A percentile compares a stretch with the other conserved stretches of the same genome.
Conservation (phyloP, 768 basidiomycete species). For the Mycena albidolilacea region DNA sequence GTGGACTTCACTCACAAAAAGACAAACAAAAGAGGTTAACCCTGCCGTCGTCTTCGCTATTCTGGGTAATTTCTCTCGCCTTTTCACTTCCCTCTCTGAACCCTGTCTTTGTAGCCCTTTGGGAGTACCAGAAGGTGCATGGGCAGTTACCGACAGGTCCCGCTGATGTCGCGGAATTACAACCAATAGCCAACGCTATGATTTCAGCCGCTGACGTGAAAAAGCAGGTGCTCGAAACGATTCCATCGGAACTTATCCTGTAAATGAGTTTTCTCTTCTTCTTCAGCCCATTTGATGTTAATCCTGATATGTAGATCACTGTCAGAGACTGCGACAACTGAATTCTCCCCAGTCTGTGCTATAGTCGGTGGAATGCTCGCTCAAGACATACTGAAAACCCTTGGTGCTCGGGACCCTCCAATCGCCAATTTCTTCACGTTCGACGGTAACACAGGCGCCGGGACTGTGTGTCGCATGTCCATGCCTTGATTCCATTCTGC, state of each 20-base stretch:
- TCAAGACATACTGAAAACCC: conserved; percentile 93
- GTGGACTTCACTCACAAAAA: conserved; percentile 80
- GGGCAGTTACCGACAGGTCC: conserved; percentile 70
- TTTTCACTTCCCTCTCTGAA: conserved; percentile 11
- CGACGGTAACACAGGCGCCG: conserved; percentile 86
- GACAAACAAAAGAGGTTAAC: conserved; percentile 88
- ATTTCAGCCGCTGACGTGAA: conserved; percentile 78
- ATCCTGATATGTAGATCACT: conserved; percentile 66
- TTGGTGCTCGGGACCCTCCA: conserved; percentile 92
- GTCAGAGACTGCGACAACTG: conserved; percentile 78
- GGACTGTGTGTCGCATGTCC: conserved; percentile 72
- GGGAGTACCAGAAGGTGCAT: conserved; percentile 83
- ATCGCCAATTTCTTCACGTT: conserved; percentile 94
- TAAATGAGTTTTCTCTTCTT: conserved; percentile 52
- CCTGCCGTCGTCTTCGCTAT: conserved; percentile 80
- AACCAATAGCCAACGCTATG: conserved; percentile 74
- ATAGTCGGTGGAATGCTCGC: conserved; percentile 95
- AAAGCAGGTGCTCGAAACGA: conserved; percentile 70
- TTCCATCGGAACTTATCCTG: conserved; percentile 76
- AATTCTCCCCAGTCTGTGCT: conserved; percentile 95
- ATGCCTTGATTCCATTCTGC: conserved; percentile 54
- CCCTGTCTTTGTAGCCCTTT: conserved; percentile 68
- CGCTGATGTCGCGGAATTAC: conserved; percentile 68
- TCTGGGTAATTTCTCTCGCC: conserved; percentile 64
- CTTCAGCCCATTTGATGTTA: conserved; percentile 19